phyloP scores from a whole-genome alignment of 106 monocot species.

The Acanthochlamys bracteata region DNA sequence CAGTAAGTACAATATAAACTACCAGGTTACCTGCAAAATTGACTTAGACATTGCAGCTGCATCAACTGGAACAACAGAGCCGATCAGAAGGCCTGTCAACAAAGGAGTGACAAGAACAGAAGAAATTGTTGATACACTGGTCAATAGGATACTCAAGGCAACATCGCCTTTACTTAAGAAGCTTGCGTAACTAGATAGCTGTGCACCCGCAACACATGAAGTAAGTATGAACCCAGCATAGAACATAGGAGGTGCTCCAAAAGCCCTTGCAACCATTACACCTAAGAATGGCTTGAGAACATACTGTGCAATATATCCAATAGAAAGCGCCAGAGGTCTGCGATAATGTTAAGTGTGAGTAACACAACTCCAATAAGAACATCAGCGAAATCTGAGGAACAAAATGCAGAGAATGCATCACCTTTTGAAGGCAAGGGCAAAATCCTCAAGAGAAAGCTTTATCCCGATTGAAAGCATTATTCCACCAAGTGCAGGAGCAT shows the following conservation, averaged over 20 bases:
- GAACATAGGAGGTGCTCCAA: slow-evolving; percentile 67
- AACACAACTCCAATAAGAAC: not conserved
- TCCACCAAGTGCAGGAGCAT: slow-evolving; percentile 96
- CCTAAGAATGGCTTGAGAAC: slow-evolving; percentile 82
- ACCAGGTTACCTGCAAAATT: slow-evolving; percentile 75
- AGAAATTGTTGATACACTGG: slow-evolving; percentile 87
- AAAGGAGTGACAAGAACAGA: slow-evolving; percentile 86
- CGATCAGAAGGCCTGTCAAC: slow-evolving; percentile 82
- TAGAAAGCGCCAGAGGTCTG: slow-evolving; percentile 79
- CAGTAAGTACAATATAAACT: no score
- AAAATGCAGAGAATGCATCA: slow-evolving; percentile 14
- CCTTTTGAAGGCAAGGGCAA: slow-evolving; percentile 87
- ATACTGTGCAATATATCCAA: slow-evolving; percentile 91
- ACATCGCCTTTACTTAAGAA: slow-evolving; percentile 97
- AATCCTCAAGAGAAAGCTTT: slow-evolving; percentile 82
- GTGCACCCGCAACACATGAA: slow-evolving; percentile 91
- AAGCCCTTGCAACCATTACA: slow-evolving; percentile 63
- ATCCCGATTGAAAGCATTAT: slow-evolving; percentile 99
- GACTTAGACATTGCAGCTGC: slow-evolving; percentile 97
- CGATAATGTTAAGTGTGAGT: not conserved
- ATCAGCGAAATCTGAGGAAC: not conserved
- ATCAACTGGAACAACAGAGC: slow-evolving; percentile 95
- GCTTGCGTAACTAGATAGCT: slow-evolving; percentile 96
- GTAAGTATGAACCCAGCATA: slow-evolving; percentile 96
- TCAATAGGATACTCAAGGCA: slow-evolving; percentile 86